Percentiles rank a stretch among this genome's conserved stretches.
Evolutionary conservation across 2,329 filamentous ascomycete species (phyloP).

Genomic region (Arthroderma sp.): DNA sequence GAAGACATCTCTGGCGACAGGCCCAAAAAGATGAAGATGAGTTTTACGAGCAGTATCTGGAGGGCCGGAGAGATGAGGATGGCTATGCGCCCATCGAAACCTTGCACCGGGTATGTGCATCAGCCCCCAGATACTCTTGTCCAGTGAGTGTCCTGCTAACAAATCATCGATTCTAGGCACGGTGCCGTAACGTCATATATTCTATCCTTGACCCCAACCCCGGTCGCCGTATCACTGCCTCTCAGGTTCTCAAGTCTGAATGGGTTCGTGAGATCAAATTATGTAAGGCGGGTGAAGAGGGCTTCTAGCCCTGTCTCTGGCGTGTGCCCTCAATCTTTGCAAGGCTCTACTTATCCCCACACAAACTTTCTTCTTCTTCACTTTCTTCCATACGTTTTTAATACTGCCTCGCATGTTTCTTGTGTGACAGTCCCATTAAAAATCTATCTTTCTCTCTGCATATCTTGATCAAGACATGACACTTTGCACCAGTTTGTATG

Average conservation of each 20-base stretch:
- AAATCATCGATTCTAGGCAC: conserved; percentile 48
- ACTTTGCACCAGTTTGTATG: too few species aligned
- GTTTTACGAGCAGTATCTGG: conserved; percentile 88
- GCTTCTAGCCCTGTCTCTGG: conserved; percentile 45
- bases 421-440: too few species aligned
- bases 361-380: too few species aligned
- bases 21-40: conserved; percentile 95
- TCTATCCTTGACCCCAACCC: conserved; percentile 95
- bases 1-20: conserved; percentile 90
- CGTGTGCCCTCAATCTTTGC: too few species aligned
- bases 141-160: too few species aligned
- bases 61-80: conserved; percentile 84
- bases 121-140: too few species aligned
- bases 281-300: conserved; percentile 92
- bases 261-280: conserved; percentile 97
- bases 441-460: too few species aligned
- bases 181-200: conserved; percentile 97
- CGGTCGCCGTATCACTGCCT: conserved; percentile 79
- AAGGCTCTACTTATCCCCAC: too few species aligned
- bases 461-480: too few species aligned
- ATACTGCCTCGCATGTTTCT: too few species aligned
- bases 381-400: too few species aligned
- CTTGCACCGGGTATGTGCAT: conserved; percentile 67
- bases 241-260: conserved; percentile 93
- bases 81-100: conserved; percentile 95